A percentile compares a stretch with the other conserved stretches of the same genome.
Conservation (phyloP, 805 yeast genomes). For the Candida takata region DNA sequence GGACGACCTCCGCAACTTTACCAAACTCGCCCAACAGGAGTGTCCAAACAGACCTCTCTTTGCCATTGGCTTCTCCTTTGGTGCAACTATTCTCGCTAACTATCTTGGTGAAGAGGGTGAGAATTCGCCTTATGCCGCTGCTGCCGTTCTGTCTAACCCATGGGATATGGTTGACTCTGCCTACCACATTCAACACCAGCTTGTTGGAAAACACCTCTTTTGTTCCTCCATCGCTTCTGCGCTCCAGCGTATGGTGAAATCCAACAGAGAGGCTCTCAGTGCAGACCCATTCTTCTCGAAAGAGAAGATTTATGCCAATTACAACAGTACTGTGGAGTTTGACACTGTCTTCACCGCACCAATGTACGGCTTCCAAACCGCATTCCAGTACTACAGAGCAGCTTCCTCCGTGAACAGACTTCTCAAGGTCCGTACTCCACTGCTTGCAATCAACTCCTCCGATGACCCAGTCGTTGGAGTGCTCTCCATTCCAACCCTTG, state of each 20-base stretch:
- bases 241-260: constrained; percentile 37
- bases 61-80: constrained; percentile 65
- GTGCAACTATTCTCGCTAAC: constrained; percentile 59
- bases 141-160: constrained; percentile 57
- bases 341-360: constrained; percentile 58
- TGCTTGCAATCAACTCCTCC: constrained; percentile 47
- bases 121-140: constrained; percentile 45
- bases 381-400: constrained; percentile 55
- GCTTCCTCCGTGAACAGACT: constrained; percentile 57
- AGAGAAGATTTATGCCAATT: constrained; percentile 30
- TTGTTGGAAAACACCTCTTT: constrained; percentile 35
- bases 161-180: constrained; percentile 63
- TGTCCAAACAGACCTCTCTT: constrained; percentile 62
- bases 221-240: constrained; percentile 35
- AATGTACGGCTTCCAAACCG: constrained; percentile 55
- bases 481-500: constrained; percentile 42
- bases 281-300: constrained; percentile 28
- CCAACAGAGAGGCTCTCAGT: constrained; percentile 31
- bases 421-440: constrained; percentile 52
- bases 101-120: constrained; percentile 64
- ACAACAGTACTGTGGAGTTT: constrained; percentile 42
- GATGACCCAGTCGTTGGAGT: constrained; percentile 66
- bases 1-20: constrained; percentile 55
- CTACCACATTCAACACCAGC: constrained; percentile 33
- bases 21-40: constrained; percentile 39